Evolutionary conservation across 352 stramenopile species (phyloP).

Genomic region (Thalassiosira exigua): DNA sequence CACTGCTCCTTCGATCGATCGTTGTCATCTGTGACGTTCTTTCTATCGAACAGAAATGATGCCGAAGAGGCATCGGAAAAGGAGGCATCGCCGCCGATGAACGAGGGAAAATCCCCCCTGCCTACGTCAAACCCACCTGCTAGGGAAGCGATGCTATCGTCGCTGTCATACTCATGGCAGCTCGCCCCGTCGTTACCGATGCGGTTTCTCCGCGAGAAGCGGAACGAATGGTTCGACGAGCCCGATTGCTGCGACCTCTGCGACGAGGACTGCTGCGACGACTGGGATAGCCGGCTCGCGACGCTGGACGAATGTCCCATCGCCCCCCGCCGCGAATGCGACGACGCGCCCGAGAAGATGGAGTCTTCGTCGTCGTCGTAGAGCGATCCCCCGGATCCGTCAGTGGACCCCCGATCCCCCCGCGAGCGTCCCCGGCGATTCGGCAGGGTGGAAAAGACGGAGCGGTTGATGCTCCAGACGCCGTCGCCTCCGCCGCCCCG

Average conservation of each 20-base stretch:
- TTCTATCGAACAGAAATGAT: conserved; percentile 30
- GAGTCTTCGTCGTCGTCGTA: conserved; percentile 44
- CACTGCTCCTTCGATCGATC: background rate
- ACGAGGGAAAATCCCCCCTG: background rate
- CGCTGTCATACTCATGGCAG: conserved; percentile 30
- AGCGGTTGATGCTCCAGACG: conserved; percentile 51
- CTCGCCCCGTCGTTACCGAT: background rate
- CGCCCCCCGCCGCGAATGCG: background rate
- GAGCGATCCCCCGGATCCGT: conserved; percentile 4
- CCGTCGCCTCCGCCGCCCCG: conserved; percentile 2
- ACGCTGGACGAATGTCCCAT: conserved; percentile 31
- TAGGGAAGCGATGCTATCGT: conserved; percentile 52
- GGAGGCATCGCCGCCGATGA: background rate
- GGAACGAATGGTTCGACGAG: conserved; percentile 15
- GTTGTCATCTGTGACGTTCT: background rate
- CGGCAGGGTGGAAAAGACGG: conserved; percentile 44
- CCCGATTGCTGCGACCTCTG: background rate
- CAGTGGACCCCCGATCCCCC: conserved; percentile 2
- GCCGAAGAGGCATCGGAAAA: conserved; percentile 20
- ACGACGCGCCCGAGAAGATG: conserved; percentile 8
- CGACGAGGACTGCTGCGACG: background rate
- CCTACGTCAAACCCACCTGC: conserved; percentile 20
- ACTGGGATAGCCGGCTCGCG: conserved; percentile 35
- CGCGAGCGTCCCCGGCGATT: background rate
- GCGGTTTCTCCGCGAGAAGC: background rate